phyloP scores from a whole-genome alignment of 2,329 filamentous ascomycete species.

The Monilinia aucupariae region DNA sequence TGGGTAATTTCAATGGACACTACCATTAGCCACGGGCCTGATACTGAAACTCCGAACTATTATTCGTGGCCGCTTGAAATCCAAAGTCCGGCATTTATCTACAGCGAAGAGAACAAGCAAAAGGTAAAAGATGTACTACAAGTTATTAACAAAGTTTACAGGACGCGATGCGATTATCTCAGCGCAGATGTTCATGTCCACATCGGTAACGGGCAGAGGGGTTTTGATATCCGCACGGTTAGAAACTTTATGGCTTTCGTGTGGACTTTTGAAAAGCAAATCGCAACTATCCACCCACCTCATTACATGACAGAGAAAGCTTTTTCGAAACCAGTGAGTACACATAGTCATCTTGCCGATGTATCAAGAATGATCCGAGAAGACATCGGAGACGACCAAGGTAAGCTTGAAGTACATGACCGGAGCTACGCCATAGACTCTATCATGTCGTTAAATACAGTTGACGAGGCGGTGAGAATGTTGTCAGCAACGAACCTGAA shows the following conservation, averaged over 20 bases:
- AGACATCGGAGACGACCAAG: background rate
- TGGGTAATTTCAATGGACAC: background rate
- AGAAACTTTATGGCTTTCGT: background rate
- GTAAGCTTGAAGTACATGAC: background rate
- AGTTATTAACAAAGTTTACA: background rate
- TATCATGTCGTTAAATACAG: background rate
- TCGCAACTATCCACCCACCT: background rate
- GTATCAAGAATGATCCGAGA: fast-evolving
- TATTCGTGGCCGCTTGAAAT: constrained; percentile 1
- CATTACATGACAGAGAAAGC: constrained; percentile 3
- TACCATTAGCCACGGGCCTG: background rate
- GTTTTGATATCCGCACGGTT: background rate
- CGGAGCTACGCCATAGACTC: background rate
- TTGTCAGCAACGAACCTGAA: background rate
- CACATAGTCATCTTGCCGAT: background rate
- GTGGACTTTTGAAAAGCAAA: constrained; percentile 7
- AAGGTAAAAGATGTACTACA: constrained; percentile 4
- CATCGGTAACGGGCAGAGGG: background rate
- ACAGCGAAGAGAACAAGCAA: background rate
- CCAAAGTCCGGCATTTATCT: background rate
- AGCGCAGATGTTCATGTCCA: background rate
- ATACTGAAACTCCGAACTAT: background rate
- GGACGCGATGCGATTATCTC: background rate
- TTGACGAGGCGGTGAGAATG: background rate
- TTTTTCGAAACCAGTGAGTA: background rate